phyloP scores from a whole-genome alignment of 2,329 filamentous ascomycete species.

The Salinomyces thailandicus region DNA sequence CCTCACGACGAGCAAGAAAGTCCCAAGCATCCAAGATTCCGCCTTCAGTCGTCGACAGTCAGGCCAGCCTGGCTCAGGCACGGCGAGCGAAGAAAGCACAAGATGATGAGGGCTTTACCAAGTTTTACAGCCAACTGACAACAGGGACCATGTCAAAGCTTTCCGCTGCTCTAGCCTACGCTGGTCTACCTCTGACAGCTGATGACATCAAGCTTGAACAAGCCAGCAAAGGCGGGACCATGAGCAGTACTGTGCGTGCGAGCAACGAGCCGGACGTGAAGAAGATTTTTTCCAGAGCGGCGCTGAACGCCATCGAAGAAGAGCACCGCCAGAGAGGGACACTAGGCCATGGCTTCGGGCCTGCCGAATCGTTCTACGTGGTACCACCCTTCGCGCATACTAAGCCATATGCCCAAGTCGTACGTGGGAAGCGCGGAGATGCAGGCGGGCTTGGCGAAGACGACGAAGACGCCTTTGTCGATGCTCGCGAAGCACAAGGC shows the following conservation, averaged over 20 bases:
- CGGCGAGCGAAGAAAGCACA: constrained; percentile 14
- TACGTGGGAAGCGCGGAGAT: constrained; percentile 30
- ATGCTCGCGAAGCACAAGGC: constrained; percentile 60
- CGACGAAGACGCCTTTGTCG: constrained; percentile 78
- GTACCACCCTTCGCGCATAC: constrained; percentile 87
- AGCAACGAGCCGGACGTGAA: constrained; percentile 56
- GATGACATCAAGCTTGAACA: constrained; percentile 20
- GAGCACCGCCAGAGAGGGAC: constrained; percentile 39
- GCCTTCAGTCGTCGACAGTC: constrained; percentile 22
- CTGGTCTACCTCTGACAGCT: constrained; percentile 63
- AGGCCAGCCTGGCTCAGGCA: constrained; percentile 9
- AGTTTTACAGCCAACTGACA: constrained; percentile 78
- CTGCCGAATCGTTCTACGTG: constrained; percentile 74
- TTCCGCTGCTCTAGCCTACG: constrained; percentile 84
- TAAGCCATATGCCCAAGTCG: constrained; percentile 82
- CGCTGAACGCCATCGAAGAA: constrained; percentile 65
- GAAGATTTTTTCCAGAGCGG: constrained; percentile 75
- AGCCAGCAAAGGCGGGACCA: constrained; percentile 13
- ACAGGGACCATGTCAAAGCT: constrained; percentile 79
- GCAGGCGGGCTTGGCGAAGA: constrained; percentile 32
- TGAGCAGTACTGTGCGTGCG: constrained; percentile 22
- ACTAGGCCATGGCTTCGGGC: constrained; percentile 43
- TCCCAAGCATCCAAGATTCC: constrained; percentile 17
- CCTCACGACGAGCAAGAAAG: constrained; percentile 12
- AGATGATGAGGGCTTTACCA: constrained; percentile 61